Conservation (phyloP, 139 green algal species). For the Klebsormidium nitens region DNA sequence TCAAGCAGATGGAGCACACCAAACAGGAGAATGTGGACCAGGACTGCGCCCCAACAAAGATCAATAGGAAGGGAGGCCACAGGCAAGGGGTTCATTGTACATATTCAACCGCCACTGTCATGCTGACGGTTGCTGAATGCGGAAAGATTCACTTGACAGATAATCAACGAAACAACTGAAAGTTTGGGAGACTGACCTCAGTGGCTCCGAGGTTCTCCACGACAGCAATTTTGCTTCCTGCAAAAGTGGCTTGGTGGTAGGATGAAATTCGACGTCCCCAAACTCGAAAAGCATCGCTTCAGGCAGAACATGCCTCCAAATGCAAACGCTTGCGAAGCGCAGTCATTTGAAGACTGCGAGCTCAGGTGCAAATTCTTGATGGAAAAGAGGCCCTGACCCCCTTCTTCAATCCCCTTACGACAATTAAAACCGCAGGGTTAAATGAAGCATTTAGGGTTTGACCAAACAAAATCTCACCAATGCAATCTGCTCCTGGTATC, state of each 20-base stretch:
- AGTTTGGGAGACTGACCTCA: conserved; percentile 16
- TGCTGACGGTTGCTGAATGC: not conserved
- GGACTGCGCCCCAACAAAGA: not conserved
- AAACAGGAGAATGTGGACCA: not conserved
- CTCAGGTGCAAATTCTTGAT: not conserved
- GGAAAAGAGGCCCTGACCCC: not conserved
- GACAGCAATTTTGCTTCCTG: conserved; percentile 32
- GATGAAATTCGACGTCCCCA: not conserved
- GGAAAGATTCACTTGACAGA: not conserved
- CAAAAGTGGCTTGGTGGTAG: not conserved
- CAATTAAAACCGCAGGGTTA: too few species aligned
- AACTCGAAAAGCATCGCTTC: not conserved
- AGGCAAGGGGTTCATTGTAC: conserved; percentile 2
- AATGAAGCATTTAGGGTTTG: too few species aligned
- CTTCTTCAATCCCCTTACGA: not conserved
- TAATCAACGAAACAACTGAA: not conserved
- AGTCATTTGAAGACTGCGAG: not conserved
- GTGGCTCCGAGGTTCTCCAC: conserved; percentile 34
- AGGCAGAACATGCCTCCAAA: not conserved
- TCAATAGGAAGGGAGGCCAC: not conserved
- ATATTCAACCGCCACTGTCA: not conserved
- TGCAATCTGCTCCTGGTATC: too few species aligned
- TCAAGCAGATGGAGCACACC: too few species aligned
- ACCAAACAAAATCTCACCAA: too few species aligned
- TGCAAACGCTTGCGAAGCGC: not conserved